A percentile compares a stretch with the other conserved stretches of the same genome.
These are phyloP conservation scores for Euphorbia lathyris DNA, from an alignment of 345 rosid species.

Conservation along the genomic window DNA sequence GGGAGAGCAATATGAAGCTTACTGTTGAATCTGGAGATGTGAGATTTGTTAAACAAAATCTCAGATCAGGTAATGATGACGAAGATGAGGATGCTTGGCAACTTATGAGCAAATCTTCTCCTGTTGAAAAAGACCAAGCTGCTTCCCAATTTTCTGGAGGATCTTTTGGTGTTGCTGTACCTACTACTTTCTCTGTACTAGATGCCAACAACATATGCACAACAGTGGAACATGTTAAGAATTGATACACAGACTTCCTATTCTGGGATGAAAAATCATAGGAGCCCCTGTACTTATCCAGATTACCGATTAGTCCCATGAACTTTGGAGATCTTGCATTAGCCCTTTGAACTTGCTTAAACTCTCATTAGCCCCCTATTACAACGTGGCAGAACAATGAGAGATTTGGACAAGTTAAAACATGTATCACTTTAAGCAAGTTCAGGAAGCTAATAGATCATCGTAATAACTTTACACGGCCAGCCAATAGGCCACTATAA, in stretches of 20 bases:
- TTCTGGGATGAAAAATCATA: no score
- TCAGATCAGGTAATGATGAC: slow-evolving; percentile 33
- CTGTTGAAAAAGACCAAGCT: slow-evolving; percentile 76
- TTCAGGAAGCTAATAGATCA: no score
- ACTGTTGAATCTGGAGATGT: slow-evolving; percentile 47
- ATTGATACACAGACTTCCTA: not conserved
- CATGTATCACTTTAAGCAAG: no score
- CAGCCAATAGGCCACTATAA: no score
- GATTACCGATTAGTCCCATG: no score
- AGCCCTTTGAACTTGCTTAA: no score
- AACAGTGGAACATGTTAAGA: slow-evolving; percentile 18
- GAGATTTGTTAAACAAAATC: slow-evolving; percentile 37
- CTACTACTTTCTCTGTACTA: slow-evolving; percentile 89
- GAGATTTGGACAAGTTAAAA: no score
- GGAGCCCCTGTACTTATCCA: no score
- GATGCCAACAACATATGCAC: slow-evolving; percentile 31
- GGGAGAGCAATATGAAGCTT: slow-evolving; percentile 5
- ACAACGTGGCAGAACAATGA: no score
- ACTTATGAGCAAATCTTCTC: slow-evolving; percentile 56
- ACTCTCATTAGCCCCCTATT: no score
- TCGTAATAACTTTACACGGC: no score
- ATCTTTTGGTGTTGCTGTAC: slow-evolving; percentile 70
- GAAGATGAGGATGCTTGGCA: slow-evolving; percentile 47
- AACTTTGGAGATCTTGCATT: no score
- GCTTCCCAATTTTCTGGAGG: slow-evolving; percentile 55